Conservation (phyloP, 768 basidiomycete genomes). For the Cystobasidium ongulense region DNA sequence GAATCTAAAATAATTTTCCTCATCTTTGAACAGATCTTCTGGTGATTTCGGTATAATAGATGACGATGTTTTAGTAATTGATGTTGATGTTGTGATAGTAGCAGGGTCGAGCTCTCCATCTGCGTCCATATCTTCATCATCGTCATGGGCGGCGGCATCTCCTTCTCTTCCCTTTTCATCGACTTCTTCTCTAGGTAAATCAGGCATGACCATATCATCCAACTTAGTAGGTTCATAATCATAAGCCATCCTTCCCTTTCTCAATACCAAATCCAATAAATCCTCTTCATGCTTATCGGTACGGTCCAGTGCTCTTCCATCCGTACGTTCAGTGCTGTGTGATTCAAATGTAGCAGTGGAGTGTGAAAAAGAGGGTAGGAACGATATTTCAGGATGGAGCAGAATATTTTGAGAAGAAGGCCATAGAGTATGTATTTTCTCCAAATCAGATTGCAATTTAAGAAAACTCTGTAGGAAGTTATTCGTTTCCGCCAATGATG, state of each 20-base stretch:
- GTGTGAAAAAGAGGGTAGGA: neutral
- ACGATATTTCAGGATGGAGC: constrained; percentile 1
- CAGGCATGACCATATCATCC: constrained; percentile 20
- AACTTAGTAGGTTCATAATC: constrained; percentile 17
- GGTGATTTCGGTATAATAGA: neutral
- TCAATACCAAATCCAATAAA: constrained; percentile 9
- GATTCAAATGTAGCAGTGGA: neutral
- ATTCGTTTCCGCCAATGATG: neutral
- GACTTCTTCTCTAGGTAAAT: neutral
- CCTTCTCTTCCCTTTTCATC: neutral
- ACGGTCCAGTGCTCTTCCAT: neutral
- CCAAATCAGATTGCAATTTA: constrained; percentile 19
- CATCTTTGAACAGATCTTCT: constrained; percentile 31
- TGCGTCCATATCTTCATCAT: neutral
- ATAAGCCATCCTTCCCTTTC: constrained; percentile 23
- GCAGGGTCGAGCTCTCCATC: neutral
- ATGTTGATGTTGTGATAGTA: neutral
- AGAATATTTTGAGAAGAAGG: constrained; percentile 15
- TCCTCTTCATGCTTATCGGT: neutral
- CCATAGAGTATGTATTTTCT: constrained; percentile 28
- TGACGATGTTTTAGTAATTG: neutral
- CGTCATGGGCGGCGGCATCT: neutral
- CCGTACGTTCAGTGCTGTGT: neutral
- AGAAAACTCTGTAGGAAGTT: constrained; percentile 4
- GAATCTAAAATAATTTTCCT: constrained; percentile 27